Percentiles rank a stretch among this genome's conserved stretches.
These are phyloP conservation scores for Wickerhamomyces strasburgensis DNA, from an alignment of 805 yeast genomes.

Conservation along the genomic window DNA sequence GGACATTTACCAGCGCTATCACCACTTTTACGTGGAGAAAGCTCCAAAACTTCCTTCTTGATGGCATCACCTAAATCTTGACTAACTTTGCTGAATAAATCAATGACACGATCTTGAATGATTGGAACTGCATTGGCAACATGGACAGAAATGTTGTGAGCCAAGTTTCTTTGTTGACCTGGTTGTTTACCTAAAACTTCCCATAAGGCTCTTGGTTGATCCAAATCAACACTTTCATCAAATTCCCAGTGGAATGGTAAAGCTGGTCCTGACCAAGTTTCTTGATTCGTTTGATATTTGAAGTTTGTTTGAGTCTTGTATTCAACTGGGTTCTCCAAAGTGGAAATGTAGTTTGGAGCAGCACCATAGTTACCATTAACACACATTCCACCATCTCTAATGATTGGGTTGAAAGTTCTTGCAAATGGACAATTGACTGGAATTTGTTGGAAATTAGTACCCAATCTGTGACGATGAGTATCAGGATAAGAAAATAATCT, in stretches of 20 bases:
- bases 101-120: conserved; percentile 75
- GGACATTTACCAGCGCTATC: conserved; percentile 19
- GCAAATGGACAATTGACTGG: conserved; percentile 87
- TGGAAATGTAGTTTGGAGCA: conserved; percentile 69
- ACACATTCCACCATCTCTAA: conserved; percentile 78
- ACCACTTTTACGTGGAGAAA: conserved; percentile 27
- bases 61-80: conserved; percentile 63
- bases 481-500: conserved; percentile 81
- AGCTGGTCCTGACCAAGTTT: conserved; percentile 79
- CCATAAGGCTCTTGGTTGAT: conserved; percentile 75
- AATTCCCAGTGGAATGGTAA: conserved; percentile 83
- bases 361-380: conserved; percentile 69
- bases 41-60: conserved; percentile 53
- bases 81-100: conserved; percentile 69
- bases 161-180: conserved; percentile 79
- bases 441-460: conserved; percentile 69
- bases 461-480: conserved; percentile 80
- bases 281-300: conserved; percentile 58
- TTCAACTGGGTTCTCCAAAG: conserved; percentile 32
- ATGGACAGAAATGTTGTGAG: conserved; percentile 80
- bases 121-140: conserved; percentile 61
- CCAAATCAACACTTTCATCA: conserved; percentile 62
- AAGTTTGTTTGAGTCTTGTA: conserved; percentile 24
- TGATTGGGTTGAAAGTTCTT: conserved; percentile 57
- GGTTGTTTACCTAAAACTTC: conserved; percentile 65